Base-by-base conservation (phyloP, 2,329 filamentous ascomycete species). In the Cryphonectria carpinicola region DNA sequence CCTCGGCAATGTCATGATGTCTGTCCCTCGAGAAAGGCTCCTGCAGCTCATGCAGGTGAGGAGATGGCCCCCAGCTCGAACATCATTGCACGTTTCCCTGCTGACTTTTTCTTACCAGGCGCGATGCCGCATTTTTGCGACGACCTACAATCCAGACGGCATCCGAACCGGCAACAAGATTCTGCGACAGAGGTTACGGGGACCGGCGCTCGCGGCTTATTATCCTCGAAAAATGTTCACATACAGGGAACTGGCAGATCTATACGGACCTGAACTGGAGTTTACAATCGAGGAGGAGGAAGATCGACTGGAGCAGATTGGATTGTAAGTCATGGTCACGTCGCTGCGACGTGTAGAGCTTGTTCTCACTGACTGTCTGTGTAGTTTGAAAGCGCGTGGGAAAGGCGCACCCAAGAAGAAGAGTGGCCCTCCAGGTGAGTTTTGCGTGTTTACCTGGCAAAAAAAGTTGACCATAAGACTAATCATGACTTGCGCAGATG, bases 321-420 rank as follows among this genome's bases (percentile, higher is more conserved):
- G 87, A 81, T 88, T 88, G 90, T 87, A 85, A 76, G 86, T 79
- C 67, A 39, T 56, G 66, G 67, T 28, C 37, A 5, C 22, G 10
- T 56, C 43, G 58, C 25, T 56, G 35, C 37, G 32, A 46, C 35
- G 39, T 5, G 37, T 46, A n/a, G 41, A 49, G 32, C 17, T 56
- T 67, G 52, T 61, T n/a, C 37, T 66, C 58, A 17, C 68, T 72
- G 72, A 72, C 65, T 74, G 62, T 70, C 22, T 72, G 74, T 77
- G 93, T 77, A 93, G 91, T 76, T 83, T 92, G 76, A 95, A 93
- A 81, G 82, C 87, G 41, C 90, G 94, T 84, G 95, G 94, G 75
- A 98, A 98, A 86, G 91, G 91, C 69, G 89, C 92, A 61, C 94
- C 95, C 10, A 89, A 97, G 88, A 98, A 97, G 89, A 97, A 96